Base-by-base conservation (phyloP, 495 filamentous ascomycete species). In the Tuber borchii region DNA sequence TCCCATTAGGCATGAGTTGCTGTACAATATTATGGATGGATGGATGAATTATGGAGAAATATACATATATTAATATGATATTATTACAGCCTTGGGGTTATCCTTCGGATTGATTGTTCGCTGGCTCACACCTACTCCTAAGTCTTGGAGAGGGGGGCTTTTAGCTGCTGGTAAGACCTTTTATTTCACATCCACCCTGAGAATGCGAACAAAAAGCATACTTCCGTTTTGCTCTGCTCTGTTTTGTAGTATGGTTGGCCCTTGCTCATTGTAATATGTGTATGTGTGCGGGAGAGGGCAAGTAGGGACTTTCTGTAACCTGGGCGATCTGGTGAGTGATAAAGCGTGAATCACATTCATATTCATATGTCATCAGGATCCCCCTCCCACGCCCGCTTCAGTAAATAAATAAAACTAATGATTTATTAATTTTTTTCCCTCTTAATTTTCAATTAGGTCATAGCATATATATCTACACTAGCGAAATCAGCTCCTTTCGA, bases 301-400 rank as follows among this genome's bases (percentile, higher is more conserved):
- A 61, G 72, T 65, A 82, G 80, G 80, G 48, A 65, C 71, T 6
- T 79, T 82, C 40, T 77, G 81, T 26, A 82, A 82, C 51, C 65
- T 80, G 68, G 80, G 81, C 20, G 81, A 82, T 73, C 77, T 82
- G 31, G 80, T 82, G 76, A 81, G 79, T 75, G 61, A 73, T 46
- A 56, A 71, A 48, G 46, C 22, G 14, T 71, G 40, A 65, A 42
- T 56, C 42, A 51, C 45, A 46, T 73, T 45, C n/a, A 75, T 69
- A 39, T 56, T 73, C 44, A 31, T 34, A 73, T 77, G 34, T 19
- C 19, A 69, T 48, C 26, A 61, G 71, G 71, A 42, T 8, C n/a
- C 48, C 44, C 68, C 34, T 22, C 56, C 9, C 8, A 48, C 20
- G 20, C n/a, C 17, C 34, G 45, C 69, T 72, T 46, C 78, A 46